These are phyloP conservation scores for Diutina catenulata DNA, from an alignment of 1,139 yeast genomes.

Conservation along the genomic window DNA sequence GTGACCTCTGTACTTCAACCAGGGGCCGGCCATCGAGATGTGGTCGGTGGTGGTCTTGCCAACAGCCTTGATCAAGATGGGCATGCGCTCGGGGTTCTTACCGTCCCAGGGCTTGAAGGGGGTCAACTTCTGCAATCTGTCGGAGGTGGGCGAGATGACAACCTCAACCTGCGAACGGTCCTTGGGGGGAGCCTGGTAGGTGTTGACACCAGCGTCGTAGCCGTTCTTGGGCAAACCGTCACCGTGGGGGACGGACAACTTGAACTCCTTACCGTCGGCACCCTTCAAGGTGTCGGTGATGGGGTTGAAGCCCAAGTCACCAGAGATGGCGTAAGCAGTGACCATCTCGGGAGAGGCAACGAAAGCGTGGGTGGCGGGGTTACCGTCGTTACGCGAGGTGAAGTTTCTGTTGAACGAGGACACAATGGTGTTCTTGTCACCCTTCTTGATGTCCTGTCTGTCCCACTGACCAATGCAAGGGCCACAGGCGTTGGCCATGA, in stretches of 20 bases:
- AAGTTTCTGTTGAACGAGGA: conserved; percentile 99
- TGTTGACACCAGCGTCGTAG: conserved; percentile 90
- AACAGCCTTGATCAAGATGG: conserved; percentile 89
- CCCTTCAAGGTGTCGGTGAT: conserved; percentile 89
- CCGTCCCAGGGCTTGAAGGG: conserved; percentile 77
- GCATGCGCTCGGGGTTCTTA: conserved; percentile 79
- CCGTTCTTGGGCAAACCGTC: conserved; percentile 89
- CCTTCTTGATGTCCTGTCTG: conserved; percentile 93
- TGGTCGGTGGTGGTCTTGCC: conserved; percentile 99
- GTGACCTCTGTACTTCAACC: conserved; percentile 99
- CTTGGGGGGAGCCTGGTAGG: conserved; percentile 95
- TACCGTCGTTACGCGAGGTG: conserved; percentile 98
- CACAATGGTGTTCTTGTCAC: conserved; percentile 96
- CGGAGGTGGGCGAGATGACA: conserved; percentile 71
- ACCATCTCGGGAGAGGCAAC: conserved; percentile 98
- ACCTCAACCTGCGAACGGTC: conserved; percentile 74
- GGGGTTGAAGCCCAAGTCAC: conserved; percentile 98
- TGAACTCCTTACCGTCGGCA: conserved; percentile 91
- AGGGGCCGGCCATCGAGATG: conserved; percentile 99
- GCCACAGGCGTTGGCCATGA: conserved; percentile 98
- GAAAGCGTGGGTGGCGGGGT: conserved; percentile 96
- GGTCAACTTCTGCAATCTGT: conserved; percentile 39
- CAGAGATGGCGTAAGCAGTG: conserved; percentile 92
- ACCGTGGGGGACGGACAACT: conserved; percentile 82
- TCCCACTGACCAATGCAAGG: conserved; percentile 99